A percentile compares a stretch with the other conserved stretches of the same genome.
Conservation (phyloP, 495 filamentous ascomycete species). For the Glonium stellatum region DNA sequence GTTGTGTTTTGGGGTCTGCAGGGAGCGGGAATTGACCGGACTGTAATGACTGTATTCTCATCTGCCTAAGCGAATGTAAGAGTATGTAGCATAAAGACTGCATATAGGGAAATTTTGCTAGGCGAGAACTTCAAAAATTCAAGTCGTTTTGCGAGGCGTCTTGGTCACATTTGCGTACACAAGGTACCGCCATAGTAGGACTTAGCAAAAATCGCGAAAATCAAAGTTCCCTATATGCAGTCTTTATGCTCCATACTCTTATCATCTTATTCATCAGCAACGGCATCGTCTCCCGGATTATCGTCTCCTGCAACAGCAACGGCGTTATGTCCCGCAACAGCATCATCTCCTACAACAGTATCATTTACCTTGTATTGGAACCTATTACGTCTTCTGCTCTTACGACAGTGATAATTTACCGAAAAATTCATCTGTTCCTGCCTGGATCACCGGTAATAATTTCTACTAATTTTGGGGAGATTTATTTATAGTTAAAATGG, state of each 20-base stretch:
- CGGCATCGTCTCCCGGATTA: background rate
- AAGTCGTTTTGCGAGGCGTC: background rate
- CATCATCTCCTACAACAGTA: background rate
- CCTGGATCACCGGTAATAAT: conserved; percentile 7
- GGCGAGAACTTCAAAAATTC: background rate
- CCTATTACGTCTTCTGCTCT: conserved; percentile 13
- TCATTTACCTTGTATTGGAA: conserved; percentile 1
- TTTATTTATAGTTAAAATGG: conserved; percentile 14
- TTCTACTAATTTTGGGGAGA: background rate
- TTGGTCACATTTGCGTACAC: background rate
- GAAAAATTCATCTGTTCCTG: conserved; percentile 7
- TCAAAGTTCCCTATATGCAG: background rate
- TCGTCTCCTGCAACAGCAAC: too few relatives aligned
- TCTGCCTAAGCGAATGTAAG: too few relatives aligned
- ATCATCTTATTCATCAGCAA: too few relatives aligned
- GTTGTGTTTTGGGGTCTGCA: too few relatives aligned
- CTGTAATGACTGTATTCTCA: too few relatives aligned
- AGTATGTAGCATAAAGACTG: background rate
- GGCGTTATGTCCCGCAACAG: background rate
- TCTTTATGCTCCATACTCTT: background rate
- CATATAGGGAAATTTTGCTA: background rate
- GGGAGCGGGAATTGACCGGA: too few relatives aligned
- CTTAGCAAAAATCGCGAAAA: background rate
- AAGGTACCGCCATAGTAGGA: background rate
- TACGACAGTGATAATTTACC: conserved; percentile 8